phyloP scores from a whole-genome alignment of 2,329 filamentous ascomycete genomes.

The Ascosphaera apis region DNA sequence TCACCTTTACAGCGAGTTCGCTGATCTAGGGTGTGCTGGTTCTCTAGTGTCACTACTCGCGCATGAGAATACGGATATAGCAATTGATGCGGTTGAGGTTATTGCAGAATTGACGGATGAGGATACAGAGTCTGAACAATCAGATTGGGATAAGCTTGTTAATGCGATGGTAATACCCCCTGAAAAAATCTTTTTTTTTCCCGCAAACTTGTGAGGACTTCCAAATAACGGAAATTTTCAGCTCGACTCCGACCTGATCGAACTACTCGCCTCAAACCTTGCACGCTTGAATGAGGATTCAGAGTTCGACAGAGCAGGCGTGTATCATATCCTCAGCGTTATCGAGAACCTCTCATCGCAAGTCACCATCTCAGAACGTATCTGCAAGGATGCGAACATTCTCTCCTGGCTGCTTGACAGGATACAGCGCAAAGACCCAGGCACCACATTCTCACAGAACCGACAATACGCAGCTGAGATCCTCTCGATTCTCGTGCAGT shows the following conservation, averaged over 20 bases:
- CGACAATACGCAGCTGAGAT: constrained; percentile 90
- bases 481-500: constrained; percentile 68
- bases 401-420: constrained; percentile 57
- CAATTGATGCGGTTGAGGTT: constrained; percentile 74
- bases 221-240: constrained; percentile 5
- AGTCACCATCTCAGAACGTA: constrained; percentile 40
- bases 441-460: constrained; percentile 50
- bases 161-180: constrained; percentile 26
- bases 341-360: constrained; percentile 70
- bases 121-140: constrained; percentile 59
- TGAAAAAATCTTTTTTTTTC: constrained; percentile 1
- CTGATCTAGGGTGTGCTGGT: constrained; percentile 45
- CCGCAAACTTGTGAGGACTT: not conserved
- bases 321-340: constrained; percentile 63
- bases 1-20: constrained; percentile 60
- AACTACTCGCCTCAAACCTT: constrained; percentile 33
- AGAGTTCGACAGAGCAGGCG: constrained; percentile 54
- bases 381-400: constrained; percentile 45
- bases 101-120: constrained; percentile 83
- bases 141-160: constrained; percentile 59
- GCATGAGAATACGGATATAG: constrained; percentile 93
- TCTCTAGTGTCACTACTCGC: constrained; percentile 63
- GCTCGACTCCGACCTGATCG: constrained; percentile 21
- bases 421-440: constrained; percentile 40
- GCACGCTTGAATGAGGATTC: constrained; percentile 50